A percentile compares a stretch with the other conserved stretches of the same genome.
These are phyloP conservation scores for Eucalyptus microcorys DNA, from an alignment of 345 rosid species.

Conservation along the genomic window DNA sequence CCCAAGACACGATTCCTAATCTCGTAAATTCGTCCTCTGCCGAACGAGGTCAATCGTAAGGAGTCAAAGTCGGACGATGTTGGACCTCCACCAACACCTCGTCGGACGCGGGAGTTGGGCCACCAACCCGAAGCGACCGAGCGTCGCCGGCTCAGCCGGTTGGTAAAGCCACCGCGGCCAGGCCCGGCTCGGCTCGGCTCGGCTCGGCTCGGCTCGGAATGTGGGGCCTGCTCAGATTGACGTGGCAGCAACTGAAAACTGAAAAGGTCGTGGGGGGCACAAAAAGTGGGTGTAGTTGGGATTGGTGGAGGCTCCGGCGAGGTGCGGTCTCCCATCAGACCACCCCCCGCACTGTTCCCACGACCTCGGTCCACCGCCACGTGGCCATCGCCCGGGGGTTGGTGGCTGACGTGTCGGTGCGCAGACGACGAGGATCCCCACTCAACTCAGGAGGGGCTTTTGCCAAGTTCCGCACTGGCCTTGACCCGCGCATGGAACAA, in stretches of 20 bases:
- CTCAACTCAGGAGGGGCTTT: not conserved
- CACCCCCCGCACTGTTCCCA: not conserved
- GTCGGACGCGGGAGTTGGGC: not conserved
- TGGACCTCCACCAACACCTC: not conserved
- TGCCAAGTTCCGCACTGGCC: not conserved
- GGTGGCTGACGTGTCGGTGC: not conserved
- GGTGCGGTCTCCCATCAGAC: constrained; percentile 3
- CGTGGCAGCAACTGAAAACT: constrained; percentile 1
- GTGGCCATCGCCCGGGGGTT: not conserved
- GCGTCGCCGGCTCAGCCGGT: not conserved
- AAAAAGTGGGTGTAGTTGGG: not conserved
- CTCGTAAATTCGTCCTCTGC: not conserved
- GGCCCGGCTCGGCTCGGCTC: not conserved
- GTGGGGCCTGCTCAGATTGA: not conserved
- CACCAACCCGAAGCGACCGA: not conserved
- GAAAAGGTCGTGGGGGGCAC: not conserved
- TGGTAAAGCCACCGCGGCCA: not conserved
- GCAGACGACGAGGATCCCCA: not conserved
- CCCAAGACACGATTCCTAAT: not conserved
- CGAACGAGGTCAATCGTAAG: not conserved
- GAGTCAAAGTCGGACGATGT: not conserved
- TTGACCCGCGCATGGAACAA: not conserved
- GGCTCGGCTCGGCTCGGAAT: not conserved
- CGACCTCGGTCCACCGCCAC: not conserved
- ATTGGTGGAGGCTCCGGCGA: not conserved